These are phyloP conservation scores for Trichoderma arundinaceum DNA, from an alignment of 2,329 filamentous ascomycete genomes.

Conservation along the genomic window DNA sequence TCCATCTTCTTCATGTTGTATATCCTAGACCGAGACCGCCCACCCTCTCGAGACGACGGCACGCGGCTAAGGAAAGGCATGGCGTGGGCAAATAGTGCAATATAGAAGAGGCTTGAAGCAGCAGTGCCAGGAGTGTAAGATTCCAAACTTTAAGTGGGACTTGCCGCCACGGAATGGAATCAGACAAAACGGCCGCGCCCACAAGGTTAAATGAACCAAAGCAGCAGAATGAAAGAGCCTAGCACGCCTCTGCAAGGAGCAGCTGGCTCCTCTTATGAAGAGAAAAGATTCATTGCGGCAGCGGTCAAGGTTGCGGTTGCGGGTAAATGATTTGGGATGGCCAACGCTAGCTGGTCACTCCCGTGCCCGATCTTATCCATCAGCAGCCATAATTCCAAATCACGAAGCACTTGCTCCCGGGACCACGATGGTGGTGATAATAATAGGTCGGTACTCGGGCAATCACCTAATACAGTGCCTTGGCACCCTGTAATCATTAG, in stretches of 20 bases:
- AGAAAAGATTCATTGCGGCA: not conserved
- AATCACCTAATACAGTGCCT: too few species aligned
- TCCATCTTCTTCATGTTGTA: slow-evolving; percentile 32
- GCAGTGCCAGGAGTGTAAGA: slow-evolving; percentile 9
- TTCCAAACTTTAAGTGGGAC: slow-evolving; percentile 30
- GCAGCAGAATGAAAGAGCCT: not conserved
- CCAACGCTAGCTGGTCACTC: not conserved
- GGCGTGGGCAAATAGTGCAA: slow-evolving; percentile 4
- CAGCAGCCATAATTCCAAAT: slow-evolving; percentile 19
- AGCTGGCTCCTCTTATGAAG: slow-evolving; percentile 19
- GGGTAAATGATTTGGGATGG: not conserved
- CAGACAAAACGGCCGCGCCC: not conserved
- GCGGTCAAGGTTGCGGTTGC: not conserved
- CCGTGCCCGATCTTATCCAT: not conserved
- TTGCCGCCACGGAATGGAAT: slow-evolving; percentile 16
- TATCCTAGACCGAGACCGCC: not conserved
- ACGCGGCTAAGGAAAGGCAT: slow-evolving; percentile 25
- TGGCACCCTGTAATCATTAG: not conserved
- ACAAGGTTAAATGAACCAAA: not conserved
- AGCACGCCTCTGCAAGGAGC: not conserved
- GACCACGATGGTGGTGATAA: not conserved
- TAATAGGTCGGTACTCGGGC: too few species aligned
- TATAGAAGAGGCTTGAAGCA: not conserved
- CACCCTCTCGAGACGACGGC: slow-evolving; percentile 17
- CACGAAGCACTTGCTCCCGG: slow-evolving; percentile 20